Evolutionary conservation across 1,284 basidiomycete genomes (phyloP).

Genomic region (Marasmius fiardii): DNA sequence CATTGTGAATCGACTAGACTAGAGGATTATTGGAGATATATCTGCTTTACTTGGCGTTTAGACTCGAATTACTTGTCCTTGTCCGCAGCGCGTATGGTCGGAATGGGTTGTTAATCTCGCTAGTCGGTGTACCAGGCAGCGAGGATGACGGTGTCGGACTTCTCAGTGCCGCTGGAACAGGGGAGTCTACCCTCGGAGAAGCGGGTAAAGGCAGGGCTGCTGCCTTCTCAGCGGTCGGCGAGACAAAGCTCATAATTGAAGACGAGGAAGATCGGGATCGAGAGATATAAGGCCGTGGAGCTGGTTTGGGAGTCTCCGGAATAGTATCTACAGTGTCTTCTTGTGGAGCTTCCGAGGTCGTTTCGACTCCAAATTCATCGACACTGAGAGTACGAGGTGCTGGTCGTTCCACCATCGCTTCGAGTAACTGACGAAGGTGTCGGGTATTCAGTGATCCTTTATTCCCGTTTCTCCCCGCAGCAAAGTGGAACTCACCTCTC

Average conservation of each 20-base stretch:
- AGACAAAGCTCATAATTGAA: conserved; percentile 38
- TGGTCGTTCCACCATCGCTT: conserved; percentile 60
- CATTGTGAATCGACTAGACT: not conserved
- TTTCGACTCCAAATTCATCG: conserved; percentile 52
- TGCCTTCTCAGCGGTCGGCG: conserved; percentile 20
- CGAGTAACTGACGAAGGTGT: conserved; percentile 35
- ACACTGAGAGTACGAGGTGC: conserved; percentile 48
- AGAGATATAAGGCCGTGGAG: conserved; percentile 55
- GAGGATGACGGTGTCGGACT: not conserved
- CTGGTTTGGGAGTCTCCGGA: conserved; percentile 36
- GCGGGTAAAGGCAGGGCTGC: not conserved
- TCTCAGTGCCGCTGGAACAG: not conserved
- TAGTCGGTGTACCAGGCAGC: not conserved
- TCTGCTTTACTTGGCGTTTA: not conserved
- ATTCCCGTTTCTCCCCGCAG: not conserved
- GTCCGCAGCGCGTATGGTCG: not conserved
- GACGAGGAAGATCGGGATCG: conserved; percentile 45
- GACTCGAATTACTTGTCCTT: not conserved
- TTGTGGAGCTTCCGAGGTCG: conserved; percentile 6
- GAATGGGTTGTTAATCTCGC: not conserved
- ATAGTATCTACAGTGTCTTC: not conserved
- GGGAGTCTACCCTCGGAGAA: not conserved
- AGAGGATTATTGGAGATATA: not conserved
- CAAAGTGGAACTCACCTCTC: conserved; percentile 57
- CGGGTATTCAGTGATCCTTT: too few relatives aligned